These are phyloP conservation scores for Teunomyces aglyptinius DNA, from an alignment of 805 yeast genomes.

Conservation along the genomic window DNA sequence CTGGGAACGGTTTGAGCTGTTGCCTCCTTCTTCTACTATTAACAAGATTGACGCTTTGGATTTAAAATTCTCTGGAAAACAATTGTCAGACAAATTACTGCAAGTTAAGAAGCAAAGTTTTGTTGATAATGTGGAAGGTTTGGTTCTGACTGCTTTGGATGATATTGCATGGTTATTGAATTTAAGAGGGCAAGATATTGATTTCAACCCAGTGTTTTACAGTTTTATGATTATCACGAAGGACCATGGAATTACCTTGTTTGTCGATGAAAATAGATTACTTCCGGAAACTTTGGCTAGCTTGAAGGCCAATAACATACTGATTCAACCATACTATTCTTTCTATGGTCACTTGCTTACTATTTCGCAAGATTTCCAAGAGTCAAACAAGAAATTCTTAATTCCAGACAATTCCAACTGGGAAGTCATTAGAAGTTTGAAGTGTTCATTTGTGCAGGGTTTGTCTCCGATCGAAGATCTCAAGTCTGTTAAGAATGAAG, in stretches of 20 bases:
- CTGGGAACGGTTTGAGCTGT: constrained; percentile 66
- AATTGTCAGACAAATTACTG: constrained; percentile 53
- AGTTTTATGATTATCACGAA: constrained; percentile 36
- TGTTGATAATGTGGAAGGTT: constrained; percentile 25
- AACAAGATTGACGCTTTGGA: constrained; percentile 52
- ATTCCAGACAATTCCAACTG: constrained; percentile 36
- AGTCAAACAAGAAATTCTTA: constrained; percentile 28
- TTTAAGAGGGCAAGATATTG: constrained; percentile 54
- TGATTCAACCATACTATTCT: constrained; percentile 40
- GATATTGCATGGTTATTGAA: constrained; percentile 55
- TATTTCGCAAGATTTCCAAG: constrained; percentile 34
- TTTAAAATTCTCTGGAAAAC: constrained; percentile 62
- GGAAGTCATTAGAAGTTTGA: constrained; percentile 37
- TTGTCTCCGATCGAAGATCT: constrained; percentile 46
- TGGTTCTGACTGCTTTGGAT: constrained; percentile 48
- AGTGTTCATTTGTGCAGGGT: constrained; percentile 26
- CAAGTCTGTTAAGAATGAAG: constrained; percentile 50
- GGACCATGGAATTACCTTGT: constrained; percentile 34
- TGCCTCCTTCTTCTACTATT: constrained; percentile 53
- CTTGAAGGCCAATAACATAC: constrained; percentile 24
- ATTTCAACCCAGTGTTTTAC: constrained; percentile 54
- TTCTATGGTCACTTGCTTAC: constrained; percentile 45
- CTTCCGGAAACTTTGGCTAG: constrained; percentile 23
- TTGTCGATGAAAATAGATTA: constrained; percentile 43
- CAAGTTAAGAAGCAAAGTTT: constrained; percentile 31